Evolutionary conservation across 2,329 filamentous ascomycete genomes (phyloP).

Genomic region (Verticillium nubilum): DNA sequence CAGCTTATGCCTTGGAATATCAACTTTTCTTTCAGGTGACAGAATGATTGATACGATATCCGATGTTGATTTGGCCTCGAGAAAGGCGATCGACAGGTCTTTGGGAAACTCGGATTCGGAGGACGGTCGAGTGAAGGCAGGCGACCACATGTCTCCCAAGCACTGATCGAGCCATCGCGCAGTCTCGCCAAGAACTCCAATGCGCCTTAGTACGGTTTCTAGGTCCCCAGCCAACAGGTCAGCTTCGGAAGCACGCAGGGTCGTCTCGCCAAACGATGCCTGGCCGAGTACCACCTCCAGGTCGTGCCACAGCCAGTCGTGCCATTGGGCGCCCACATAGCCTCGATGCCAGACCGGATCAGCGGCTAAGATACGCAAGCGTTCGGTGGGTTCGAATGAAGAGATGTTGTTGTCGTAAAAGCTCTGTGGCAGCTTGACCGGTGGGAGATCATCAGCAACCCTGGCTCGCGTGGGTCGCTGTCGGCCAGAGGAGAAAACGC

Average conservation of each 20-base stretch:
- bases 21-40: not conserved
- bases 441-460: constrained; percentile 37
- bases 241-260: constrained; percentile 3
- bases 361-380: constrained; percentile 12
- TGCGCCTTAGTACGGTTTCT: constrained; percentile 7
- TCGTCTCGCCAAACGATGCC: constrained; percentile 6
- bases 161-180: constrained; percentile 9
- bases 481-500: constrained; percentile 19
- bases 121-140: constrained; percentile 2
- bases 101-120: not conserved
- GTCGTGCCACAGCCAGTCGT: constrained; percentile 12
- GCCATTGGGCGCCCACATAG: constrained; percentile 12
- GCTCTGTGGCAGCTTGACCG: constrained; percentile 48
- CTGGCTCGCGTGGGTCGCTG: constrained; percentile 25
- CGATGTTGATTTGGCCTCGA: not conserved
- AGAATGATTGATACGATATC: not conserved
- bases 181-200: constrained; percentile 7
- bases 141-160: constrained; percentile 10
- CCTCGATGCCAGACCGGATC: constrained; percentile 10
- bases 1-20: not conserved
- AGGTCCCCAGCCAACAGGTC: constrained; percentile 6
- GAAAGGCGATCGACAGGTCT: not conserved
- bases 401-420: constrained; percentile 50
- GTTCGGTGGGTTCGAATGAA: constrained; percentile 24
- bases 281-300: constrained; percentile 9